Percentiles rank a stretch among this genome's conserved stretches.
These are phyloP conservation scores for Melastoma malabathricum DNA, from an alignment of 345 rosid genomes.

Conservation along the genomic window DNA sequence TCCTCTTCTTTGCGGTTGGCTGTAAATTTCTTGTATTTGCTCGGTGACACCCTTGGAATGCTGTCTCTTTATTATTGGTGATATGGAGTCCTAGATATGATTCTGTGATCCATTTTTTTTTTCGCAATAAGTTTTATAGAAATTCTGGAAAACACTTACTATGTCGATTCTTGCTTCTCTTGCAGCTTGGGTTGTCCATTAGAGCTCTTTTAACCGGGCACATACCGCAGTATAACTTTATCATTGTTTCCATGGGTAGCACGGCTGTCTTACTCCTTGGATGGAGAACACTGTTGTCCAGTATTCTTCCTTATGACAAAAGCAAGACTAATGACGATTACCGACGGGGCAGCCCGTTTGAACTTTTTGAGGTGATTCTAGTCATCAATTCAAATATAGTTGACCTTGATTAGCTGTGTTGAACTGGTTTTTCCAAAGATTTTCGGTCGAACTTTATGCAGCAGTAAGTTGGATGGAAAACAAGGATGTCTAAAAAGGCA, in stretches of 20 bases:
- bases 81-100: too few species aligned
- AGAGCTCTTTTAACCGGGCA: conserved; percentile 11
- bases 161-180: not conserved
- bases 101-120: too few species aligned
- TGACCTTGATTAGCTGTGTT: not conserved
- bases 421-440: not conserved
- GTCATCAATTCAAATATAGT: not conserved
- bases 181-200: conserved; percentile 12
- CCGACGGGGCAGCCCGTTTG: conserved; percentile 70
- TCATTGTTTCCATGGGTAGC: conserved; percentile 16
- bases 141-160: too few species aligned
- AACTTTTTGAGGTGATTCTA: conserved; percentile 64
- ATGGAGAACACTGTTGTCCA: conserved; percentile 13
- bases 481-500: too few species aligned
- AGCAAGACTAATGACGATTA: conserved; percentile 61
- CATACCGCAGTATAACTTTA: conserved; percentile 11
- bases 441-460: too few species aligned
- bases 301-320: conserved; percentile 31
- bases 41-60: too few species aligned
- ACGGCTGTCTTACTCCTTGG: conserved; percentile 13
- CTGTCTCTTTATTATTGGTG: too few species aligned
- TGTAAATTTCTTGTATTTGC: too few species aligned
- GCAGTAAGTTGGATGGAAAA: too few species aligned
- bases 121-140: too few species aligned
- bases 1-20: too few species aligned